A percentile compares a stretch with the other conserved stretches of the same genome.
Evolutionary conservation across 1,284 basidiomycete species (phyloP).

Genomic region (Crucibulum parvulum): DNA sequence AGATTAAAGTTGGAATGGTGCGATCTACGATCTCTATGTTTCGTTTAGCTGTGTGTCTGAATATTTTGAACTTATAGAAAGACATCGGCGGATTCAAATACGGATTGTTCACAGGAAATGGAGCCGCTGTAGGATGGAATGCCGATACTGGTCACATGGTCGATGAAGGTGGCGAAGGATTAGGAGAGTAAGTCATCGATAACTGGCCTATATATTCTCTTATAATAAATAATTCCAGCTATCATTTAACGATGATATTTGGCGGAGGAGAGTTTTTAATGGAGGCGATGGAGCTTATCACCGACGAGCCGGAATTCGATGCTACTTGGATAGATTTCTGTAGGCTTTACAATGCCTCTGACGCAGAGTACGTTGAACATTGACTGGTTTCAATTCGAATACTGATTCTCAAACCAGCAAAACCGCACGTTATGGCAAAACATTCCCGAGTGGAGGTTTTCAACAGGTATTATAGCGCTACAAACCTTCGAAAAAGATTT

Average conservation of each 20-base stretch:
- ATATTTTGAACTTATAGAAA: slow-evolving; percentile 17
- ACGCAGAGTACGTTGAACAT: slow-evolving; percentile 39
- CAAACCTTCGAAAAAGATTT: neutral
- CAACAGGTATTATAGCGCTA: slow-evolving; percentile 26
- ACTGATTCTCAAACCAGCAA: slow-evolving; percentile 27
- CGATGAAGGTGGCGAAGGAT: slow-evolving; percentile 44
- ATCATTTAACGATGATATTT: slow-evolving; percentile 48
- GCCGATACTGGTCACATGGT: slow-evolving; percentile 46
- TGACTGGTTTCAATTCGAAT: neutral
- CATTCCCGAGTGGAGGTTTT: slow-evolving; percentile 45
- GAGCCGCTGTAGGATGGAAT: slow-evolving; percentile 48
- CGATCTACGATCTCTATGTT: neutral
- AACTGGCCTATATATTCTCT: neutral
- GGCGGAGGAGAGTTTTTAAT: slow-evolving; percentile 53
- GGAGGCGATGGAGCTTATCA: slow-evolving; percentile 48
- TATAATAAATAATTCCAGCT: slow-evolving; percentile 22
- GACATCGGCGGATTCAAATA: slow-evolving; percentile 47
- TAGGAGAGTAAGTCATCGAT: slow-evolving; percentile 34
- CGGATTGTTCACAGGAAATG: slow-evolving; percentile 47
- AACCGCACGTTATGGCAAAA: slow-evolving; percentile 42
- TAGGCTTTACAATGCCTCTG: slow-evolving; percentile 41
- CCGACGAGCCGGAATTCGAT: slow-evolving; percentile 47
- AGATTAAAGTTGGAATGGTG: slow-evolving; percentile 48
- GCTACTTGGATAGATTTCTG: slow-evolving; percentile 51
- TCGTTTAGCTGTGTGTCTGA: neutral